Percentiles rank a stretch among this genome's conserved stretches.
Conservation (phyloP, 331 rosid genomes). For the Arachis monticola region DNA sequence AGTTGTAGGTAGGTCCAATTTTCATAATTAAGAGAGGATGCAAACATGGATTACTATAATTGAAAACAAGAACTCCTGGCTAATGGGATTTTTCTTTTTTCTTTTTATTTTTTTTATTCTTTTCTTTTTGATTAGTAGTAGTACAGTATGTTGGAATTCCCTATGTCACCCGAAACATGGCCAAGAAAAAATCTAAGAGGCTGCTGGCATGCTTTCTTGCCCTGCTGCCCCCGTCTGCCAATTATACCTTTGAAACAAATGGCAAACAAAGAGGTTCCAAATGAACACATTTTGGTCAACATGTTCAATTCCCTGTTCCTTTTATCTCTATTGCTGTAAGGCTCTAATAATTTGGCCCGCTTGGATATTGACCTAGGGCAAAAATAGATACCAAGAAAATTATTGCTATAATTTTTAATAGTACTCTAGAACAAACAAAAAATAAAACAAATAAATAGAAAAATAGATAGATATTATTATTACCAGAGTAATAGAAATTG, state of each 20-base stretch:
- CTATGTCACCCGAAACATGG: slow-evolving; percentile 81
- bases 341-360: slow-evolving; percentile 11
- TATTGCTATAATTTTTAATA: no score
- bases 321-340: slow-evolving; percentile 43
- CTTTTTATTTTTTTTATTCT: slow-evolving; percentile 29
- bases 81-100: slow-evolving; percentile 29
- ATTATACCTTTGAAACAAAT: slow-evolving; percentile 35
- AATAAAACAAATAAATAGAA: no score
- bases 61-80: slow-evolving; percentile 16
- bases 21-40: slow-evolving; percentile 47
- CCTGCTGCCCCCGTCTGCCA: slow-evolving; percentile 41
- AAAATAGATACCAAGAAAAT: no score
- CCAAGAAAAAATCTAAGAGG: slow-evolving; percentile 58
- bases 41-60: slow-evolving; percentile 41
- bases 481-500: no score
- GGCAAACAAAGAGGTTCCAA: slow-evolving; percentile 40
- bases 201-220: slow-evolving; percentile 70
- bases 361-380: neutral
- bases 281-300: slow-evolving; percentile 58
- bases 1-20: slow-evolving; percentile 50
- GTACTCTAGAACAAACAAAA: no score
- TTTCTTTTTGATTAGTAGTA: slow-evolving; percentile 21
- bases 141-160: slow-evolving; percentile 20
- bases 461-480: no score
- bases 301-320: slow-evolving; percentile 52